phyloP scores from a whole-genome alignment of 805 yeast species.

The Lipomyces mesembrius region DNA sequence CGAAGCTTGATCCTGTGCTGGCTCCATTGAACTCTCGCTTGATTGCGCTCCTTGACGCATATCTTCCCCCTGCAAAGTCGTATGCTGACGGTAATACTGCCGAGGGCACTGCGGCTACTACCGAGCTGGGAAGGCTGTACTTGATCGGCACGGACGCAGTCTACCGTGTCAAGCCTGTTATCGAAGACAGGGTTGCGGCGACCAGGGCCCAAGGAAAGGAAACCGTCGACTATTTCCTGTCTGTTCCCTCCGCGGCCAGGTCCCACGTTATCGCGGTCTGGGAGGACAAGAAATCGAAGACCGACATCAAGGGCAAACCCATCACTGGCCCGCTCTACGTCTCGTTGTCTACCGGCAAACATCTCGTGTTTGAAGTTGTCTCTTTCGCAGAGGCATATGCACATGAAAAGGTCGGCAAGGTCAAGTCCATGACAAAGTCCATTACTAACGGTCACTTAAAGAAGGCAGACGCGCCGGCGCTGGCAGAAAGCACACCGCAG shows the following conservation, averaged over 20 bases:
- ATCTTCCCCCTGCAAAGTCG: constrained; percentile 49
- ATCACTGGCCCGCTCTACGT: constrained; percentile 27
- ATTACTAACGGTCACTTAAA: constrained; percentile 8
- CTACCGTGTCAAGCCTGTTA: constrained; percentile 29
- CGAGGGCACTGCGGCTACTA: constrained; percentile 9
- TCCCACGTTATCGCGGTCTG: constrained; percentile 33
- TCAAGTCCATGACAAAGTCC: constrained; percentile 20
- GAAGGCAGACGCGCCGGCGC: constrained; percentile 3
- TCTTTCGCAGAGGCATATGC: constrained; percentile 28
- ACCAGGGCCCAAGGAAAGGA: constrained; percentile 26
- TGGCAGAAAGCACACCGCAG: constrained; percentile 7
- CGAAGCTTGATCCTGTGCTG: constrained; percentile 65
- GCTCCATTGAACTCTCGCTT: constrained; percentile 64
- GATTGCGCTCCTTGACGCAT: constrained; percentile 51
- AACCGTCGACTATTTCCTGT: constrained; percentile 26
- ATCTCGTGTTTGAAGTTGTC: constrained; percentile 24
- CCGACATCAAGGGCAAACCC: constrained; percentile 25
- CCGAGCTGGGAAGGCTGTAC: constrained; percentile 33
- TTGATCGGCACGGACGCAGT: constrained; percentile 27
- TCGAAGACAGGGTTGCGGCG: constrained; percentile 26
- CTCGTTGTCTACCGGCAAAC: constrained; percentile 32
- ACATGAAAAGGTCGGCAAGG: constrained; percentile 19
- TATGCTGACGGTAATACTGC: constrained; percentile 7
- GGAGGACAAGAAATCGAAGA: constrained; percentile 30
- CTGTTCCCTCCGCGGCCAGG: constrained; percentile 30